phyloP scores from a whole-genome alignment of 139 green algal genomes.

The Chlorella sp. region DNA sequence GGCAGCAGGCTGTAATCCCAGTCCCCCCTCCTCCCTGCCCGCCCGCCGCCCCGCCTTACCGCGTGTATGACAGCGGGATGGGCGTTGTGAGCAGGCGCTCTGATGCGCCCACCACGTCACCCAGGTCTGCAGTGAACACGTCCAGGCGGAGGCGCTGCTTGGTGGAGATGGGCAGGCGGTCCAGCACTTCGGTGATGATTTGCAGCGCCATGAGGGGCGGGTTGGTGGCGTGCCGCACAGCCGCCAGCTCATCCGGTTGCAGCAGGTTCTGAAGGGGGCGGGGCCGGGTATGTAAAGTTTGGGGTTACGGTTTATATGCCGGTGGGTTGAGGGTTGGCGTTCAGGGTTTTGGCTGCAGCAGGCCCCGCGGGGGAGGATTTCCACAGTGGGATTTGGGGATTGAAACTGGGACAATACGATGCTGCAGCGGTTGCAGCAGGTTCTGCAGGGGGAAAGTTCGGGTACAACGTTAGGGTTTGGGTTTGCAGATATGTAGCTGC shows the following conservation, averaged over 20 bases:
- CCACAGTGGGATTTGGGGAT: no score
- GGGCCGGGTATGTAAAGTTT: no score
- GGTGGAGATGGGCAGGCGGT: constrained; percentile 13
- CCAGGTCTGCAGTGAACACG: neutral
- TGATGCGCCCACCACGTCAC: neutral
- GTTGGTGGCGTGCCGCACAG: neutral
- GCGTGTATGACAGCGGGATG: constrained; percentile 12
- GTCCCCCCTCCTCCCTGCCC: neutral
- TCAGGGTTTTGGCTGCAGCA: no score
- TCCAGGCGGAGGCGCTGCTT: constrained; percentile 21
- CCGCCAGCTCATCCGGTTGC: neutral
- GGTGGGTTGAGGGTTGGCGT: no score
- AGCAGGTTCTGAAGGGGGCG: neutral
- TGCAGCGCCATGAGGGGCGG: constrained; percentile 13
- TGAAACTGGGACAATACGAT: no score
- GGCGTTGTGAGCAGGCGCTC: constrained; percentile 7
- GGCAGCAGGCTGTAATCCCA: no score
- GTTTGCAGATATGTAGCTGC: no score
- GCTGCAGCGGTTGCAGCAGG: no score
- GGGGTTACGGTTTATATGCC: neutral
- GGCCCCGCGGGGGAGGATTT: no score
- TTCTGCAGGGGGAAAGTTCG: no score
- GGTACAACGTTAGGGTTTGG: no score
- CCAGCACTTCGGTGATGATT: constrained; percentile 7
- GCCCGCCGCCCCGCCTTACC: neutral